phyloP scores from a whole-genome alignment of 805 yeast genomes.

The Lipomyces spencermartinsiae region DNA sequence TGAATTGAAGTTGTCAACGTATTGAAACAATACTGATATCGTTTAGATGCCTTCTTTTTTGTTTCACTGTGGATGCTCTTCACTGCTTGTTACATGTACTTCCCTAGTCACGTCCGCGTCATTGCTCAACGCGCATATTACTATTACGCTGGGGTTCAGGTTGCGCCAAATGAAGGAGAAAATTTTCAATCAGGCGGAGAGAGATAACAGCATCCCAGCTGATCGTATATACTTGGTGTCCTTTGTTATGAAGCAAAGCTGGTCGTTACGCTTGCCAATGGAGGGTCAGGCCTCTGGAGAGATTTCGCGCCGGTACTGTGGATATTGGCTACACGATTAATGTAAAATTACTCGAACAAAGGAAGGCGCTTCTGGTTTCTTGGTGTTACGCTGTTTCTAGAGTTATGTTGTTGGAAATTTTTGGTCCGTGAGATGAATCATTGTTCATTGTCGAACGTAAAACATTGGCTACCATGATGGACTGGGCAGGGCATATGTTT shows the following conservation, averaged over 20 bases:
- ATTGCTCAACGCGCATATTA: slow-evolving; percentile 37
- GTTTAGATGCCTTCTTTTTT: slow-evolving; percentile 29
- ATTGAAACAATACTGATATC: not conserved
- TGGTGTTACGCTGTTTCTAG: not conserved
- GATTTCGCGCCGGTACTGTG: not conserved
- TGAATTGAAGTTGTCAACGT: not conserved
- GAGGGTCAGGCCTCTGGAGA: not conserved
- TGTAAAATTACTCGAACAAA: not conserved
- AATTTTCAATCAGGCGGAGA: not conserved
- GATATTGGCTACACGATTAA: not conserved
- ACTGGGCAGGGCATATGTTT: too few relatives aligned
- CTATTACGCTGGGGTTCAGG: slow-evolving; percentile 29
- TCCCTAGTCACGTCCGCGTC: slow-evolving; percentile 34
- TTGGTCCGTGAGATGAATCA: not conserved
- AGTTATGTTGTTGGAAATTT: too few relatives aligned
- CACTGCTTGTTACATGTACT: slow-evolving; percentile 31
- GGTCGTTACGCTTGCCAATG: not conserved
- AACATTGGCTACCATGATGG: too few relatives aligned
- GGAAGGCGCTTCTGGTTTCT: not conserved
- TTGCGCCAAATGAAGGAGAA: slow-evolving; percentile 3
- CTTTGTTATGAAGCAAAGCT: not conserved
- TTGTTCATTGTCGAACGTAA: too few relatives aligned
- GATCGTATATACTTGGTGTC: not conserved
- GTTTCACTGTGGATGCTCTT: slow-evolving; percentile 30
- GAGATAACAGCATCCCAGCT: not conserved